A percentile compares a stretch with the other conserved stretches of the same genome.
These are phyloP conservation scores for Apiotrichum veenhuisii DNA, from an alignment of 1,284 basidiomycete genomes.

Conservation along the genomic window DNA sequence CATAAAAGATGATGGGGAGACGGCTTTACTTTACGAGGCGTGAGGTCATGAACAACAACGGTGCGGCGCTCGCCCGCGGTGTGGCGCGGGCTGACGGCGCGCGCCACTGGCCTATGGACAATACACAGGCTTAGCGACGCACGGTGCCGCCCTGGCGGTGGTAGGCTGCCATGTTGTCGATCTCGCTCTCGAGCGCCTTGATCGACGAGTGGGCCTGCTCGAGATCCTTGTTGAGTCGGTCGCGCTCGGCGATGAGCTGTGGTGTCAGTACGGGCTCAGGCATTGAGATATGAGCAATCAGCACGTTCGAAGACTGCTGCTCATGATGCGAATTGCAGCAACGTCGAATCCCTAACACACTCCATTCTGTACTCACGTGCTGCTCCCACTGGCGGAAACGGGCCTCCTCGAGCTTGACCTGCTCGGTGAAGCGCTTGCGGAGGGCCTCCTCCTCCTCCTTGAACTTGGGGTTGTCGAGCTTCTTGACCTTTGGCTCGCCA, in stretches of 20 bases:
- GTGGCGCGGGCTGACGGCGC: background rate
- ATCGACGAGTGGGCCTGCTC: constrained; percentile 87
- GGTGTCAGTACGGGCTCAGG: background rate
- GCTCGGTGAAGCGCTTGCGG: constrained; percentile 96
- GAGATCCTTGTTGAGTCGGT: constrained; percentile 90
- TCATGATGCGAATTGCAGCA: too few relatives aligned
- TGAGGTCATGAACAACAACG: constrained; percentile 1
- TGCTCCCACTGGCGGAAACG: constrained; percentile 99
- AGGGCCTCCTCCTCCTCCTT: constrained; percentile 98
- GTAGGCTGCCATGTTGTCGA: constrained; percentile 82
- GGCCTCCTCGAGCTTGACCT: constrained; percentile 97
- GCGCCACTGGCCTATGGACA: background rate
- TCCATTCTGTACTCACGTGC: constrained; percentile 55
- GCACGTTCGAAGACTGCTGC: too few relatives aligned
- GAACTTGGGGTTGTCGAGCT: constrained; percentile 99
- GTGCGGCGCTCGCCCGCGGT: background rate
- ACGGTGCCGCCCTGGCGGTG: constrained; percentile 55
- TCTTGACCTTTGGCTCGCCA: constrained; percentile 97
- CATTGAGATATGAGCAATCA: too few relatives aligned
- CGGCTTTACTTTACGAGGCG: background rate
- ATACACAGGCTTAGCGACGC: constrained; percentile 26
- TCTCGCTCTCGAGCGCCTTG: constrained; percentile 81
- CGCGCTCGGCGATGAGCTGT: constrained; percentile 83
- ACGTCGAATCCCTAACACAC: too few relatives aligned
- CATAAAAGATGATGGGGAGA: background rate